These are phyloP conservation scores for Aquanectria penicillioides DNA, from an alignment of 2,329 filamentous ascomycete genomes.

Conservation along the genomic window DNA sequence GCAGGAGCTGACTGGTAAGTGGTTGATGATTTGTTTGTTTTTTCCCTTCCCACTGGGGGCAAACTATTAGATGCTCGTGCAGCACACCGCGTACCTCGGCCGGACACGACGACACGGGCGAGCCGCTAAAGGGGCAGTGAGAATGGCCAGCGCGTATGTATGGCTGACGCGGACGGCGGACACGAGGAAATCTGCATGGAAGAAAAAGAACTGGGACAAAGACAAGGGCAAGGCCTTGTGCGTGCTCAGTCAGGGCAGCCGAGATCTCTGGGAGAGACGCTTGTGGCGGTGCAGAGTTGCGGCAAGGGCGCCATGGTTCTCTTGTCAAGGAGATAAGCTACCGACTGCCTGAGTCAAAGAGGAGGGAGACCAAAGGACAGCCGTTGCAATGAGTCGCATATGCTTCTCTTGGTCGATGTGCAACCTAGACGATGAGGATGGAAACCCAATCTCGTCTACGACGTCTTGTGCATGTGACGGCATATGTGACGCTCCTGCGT, in stretches of 20 bases:
- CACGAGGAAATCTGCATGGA: constrained; percentile 13
- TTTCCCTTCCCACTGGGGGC: not conserved
- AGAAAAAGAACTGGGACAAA: not conserved
- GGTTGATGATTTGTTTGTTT: too few relatives aligned
- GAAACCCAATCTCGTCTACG: too few relatives aligned
- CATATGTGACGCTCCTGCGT: constrained; percentile 24
- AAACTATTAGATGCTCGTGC: too few relatives aligned
- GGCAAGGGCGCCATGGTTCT: constrained; percentile 12
- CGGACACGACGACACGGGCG: too few relatives aligned
- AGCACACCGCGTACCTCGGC: too few relatives aligned
- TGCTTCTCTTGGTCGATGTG: too few relatives aligned
- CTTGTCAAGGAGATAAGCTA: not conserved
- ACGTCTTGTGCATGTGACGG: constrained; percentile 8
- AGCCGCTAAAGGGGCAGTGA: constrained; percentile 5
- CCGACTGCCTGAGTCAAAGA: not conserved
- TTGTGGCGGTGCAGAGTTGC: constrained; percentile 3
- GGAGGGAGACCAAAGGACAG: not conserved
- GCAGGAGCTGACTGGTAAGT: too few relatives aligned
- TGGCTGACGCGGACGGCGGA: constrained; percentile 22
- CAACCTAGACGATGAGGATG: too few relatives aligned
- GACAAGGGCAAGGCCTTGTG: not conserved
- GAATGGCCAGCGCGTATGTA: not conserved
- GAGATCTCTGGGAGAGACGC: not conserved
- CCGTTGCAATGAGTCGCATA: not conserved
- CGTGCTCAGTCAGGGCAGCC: too few relatives aligned